These are phyloP conservation scores for Alternaria brassicae DNA, from an alignment of 2,329 filamentous ascomycete species.

Conservation along the genomic window DNA sequence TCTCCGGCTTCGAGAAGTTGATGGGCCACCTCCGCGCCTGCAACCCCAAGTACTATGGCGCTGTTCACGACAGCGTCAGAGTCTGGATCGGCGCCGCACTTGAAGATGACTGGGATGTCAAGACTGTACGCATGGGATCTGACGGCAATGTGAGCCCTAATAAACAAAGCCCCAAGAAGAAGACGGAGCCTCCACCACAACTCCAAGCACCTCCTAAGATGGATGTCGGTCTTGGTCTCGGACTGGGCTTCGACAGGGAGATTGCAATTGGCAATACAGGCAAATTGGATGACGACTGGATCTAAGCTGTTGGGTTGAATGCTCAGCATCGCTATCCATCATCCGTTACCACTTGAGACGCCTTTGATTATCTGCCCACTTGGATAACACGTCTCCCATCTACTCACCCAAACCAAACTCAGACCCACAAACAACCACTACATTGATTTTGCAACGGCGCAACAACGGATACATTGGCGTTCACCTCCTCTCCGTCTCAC, in stretches of 20 bases:
- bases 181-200: slow-evolving; percentile 46
- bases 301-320: slow-evolving; percentile 19
- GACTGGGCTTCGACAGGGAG: slow-evolving; percentile 42
- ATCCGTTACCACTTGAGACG: neutral
- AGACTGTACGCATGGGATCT: slow-evolving; percentile 76
- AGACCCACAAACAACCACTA: neutral
- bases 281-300: slow-evolving; percentile 43
- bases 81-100: slow-evolving; percentile 89
- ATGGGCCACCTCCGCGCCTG: slow-evolving; percentile 86
- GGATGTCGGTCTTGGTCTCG: slow-evolving; percentile 41
- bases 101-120: slow-evolving; percentile 88
- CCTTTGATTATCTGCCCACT: neutral
- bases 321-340: neutral
- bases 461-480: slow-evolving; percentile 2
- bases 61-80: slow-evolving; percentile 85
- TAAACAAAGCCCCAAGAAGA: slow-evolving; percentile 53
- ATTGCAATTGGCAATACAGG: slow-evolving; percentile 25
- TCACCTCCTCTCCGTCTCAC: neutral
- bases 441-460: neutral
- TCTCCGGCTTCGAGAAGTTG: slow-evolving; percentile 89
- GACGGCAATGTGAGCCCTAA: slow-evolving; percentile 43
- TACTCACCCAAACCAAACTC: neutral
- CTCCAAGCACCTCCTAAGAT: slow-evolving; percentile 51
- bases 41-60: slow-evolving; percentile 97
- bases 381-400: neutral